Evolutionary conservation across 169 alveolate genomes (phyloP), one percentile per base, ranked within the genome.

Genomic region (Cryptosporidium meleagridis): DNA sequence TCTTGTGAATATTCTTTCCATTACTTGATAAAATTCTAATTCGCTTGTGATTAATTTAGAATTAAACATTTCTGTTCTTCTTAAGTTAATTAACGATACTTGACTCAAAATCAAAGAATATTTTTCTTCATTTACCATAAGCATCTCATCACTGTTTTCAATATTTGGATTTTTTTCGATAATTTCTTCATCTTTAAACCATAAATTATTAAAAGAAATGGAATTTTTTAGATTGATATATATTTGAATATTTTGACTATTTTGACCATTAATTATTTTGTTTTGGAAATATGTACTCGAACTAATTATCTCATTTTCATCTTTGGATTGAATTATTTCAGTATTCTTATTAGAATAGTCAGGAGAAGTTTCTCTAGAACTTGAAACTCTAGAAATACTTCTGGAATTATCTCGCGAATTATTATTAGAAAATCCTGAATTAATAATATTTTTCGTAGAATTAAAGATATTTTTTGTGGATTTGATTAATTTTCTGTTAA

Each of bases 161-260:
- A 73, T 1, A 1, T 0, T 31, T 31, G 48, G 18, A 8, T 35
- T 21, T 18, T 35, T 3, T 45, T 70, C 85, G 7, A 44, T 9
- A 9, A 33, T 23, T 16, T 53, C 71, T 4, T 73, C 71, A 14
- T 69, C 44, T 33, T 35, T 73, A 59, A 39, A 73, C 86, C 86
- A 73, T 10, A 73, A 59, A 55, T 73, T 73, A 59, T 73, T 73
- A 5, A 35, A 33, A 18, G n/a, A 73, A 73, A 73, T 73, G 14
- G 86, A 73, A 14, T 41, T 58, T 33, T 35, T 73, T 1, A 73
- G 48, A 44, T 73, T 53, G 4, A 16, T 59, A 31, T 55, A 73
- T 31, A 59, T 23, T 51, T 73, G 68, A 35, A 73, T 35, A 23
- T 5, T 31, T 41, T 73, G 86, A 41, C 12, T 2, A 41, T 59